phyloP scores from a whole-genome alignment of 1,284 basidiomycete genomes.

The Erythrobasidium hasegawianum region DNA sequence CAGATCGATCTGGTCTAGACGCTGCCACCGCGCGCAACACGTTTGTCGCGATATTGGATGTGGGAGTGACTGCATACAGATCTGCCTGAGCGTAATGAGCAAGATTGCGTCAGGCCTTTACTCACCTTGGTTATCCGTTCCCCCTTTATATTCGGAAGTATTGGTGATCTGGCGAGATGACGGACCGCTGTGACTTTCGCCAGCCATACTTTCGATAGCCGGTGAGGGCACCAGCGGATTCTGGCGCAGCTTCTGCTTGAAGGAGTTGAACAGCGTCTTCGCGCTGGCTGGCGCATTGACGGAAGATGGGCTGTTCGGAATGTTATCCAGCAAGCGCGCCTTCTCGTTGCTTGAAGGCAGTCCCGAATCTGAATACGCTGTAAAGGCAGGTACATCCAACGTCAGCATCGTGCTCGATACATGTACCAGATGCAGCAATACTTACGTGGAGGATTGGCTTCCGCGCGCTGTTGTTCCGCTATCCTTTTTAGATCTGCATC shows the following conservation, averaged over 20 bases:
- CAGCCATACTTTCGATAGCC: not conserved
- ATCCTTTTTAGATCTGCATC: conserved; percentile 39
- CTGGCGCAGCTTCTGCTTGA: conserved; percentile 26
- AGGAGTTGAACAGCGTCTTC: conserved; percentile 22
- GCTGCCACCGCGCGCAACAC: conserved; percentile 49
- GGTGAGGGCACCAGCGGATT: conserved; percentile 5
- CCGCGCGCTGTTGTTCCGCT: not conserved
- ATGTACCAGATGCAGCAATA: too few relatives aligned
- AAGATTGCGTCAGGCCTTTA: too few relatives aligned
- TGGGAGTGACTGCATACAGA: conserved; percentile 43
- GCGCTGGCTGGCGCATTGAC: not conserved
- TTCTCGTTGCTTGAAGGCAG: not conserved
- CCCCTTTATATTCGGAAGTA: not conserved
- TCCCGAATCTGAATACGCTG: conserved; percentile 6
- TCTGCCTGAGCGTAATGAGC: too few relatives aligned
- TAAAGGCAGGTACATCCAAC: too few relatives aligned
- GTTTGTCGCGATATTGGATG: conserved; percentile 48
- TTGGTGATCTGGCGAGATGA: not conserved
- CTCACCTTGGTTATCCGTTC: not conserved
- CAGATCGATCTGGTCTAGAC: conserved; percentile 49
- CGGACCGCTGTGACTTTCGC: not conserved
- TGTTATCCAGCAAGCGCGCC: too few relatives aligned
- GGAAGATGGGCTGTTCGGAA: not conserved
- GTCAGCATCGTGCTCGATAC: too few relatives aligned
- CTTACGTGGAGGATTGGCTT: not conserved